Evolutionary conservation across 768 basidiomycete species (phyloP), one percentile per base, ranked within the genome.

Genomic region (Lenzites betulinus): DNA sequence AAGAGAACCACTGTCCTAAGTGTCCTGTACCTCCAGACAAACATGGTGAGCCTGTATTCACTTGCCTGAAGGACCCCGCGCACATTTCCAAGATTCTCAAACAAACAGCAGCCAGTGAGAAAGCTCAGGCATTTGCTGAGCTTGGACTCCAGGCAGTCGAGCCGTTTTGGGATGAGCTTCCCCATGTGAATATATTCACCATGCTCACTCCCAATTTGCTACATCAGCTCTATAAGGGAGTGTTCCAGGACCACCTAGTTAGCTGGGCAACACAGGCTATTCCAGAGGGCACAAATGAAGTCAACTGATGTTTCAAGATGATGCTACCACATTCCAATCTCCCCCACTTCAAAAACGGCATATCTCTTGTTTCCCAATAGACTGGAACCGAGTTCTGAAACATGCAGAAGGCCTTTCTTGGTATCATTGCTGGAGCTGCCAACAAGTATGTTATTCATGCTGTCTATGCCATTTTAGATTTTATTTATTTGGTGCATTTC

Each of bases 261-360:
- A 69, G 54, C 13, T 76, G 75, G 41, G 49, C 38, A 0, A 51
- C 50, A 0, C 49, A 53, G 3, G 50, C 18, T 5, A 25, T 56
- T 20, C 50, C 62, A 11, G 58, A 53, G 12, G 69, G 67, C 1
- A 49, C 58, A 3, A 60, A 66, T 2, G 77, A 77, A 52, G 65
- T 81, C 39, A 79, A 83, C 63, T 62, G 63, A 1, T 68, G 75
- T 0, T 76, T 74, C 56, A 66, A 69, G 7, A 52, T 64, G 2
- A 64, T 79, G 39, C 73, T 75, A 1, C 66, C 64, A 7, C 69
- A 69, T 52, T 70, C 67, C 30, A 66, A 70, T 1, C 62, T 80
- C 1, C 74, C 74, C 0, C 73, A 77, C 47, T 81, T 82, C 70
- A 71, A 69, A 23, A 75, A 75, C 8, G 80, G 80, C 0, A 78